A percentile compares a stretch with the other conserved stretches of the same genome.
Evolutionary conservation across 73 alveolate species (phyloP).

Genomic region (Stentor coeruleus): DNA sequence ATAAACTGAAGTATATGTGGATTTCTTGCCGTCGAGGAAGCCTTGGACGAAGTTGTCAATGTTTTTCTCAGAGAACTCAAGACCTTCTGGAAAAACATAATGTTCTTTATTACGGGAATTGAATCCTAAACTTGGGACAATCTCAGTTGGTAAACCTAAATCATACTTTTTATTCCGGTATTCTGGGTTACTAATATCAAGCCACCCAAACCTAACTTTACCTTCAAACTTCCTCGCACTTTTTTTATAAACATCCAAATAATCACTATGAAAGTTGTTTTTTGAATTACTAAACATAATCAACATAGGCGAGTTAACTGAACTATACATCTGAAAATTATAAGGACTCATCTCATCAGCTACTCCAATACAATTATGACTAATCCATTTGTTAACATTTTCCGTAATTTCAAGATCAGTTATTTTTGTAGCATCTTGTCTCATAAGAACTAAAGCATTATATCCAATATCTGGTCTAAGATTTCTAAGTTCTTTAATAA

Average conservation of each 20-base stretch:
- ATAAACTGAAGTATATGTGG: too few species aligned
- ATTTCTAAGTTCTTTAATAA: background rate
- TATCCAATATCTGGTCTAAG: background rate
- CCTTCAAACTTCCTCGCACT: background rate
- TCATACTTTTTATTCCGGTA: background rate
- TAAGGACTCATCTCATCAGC: background rate
- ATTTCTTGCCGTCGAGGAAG: background rate
- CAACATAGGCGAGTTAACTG: background rate
- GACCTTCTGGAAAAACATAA: background rate
- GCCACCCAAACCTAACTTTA: background rate
- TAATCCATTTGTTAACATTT: background rate
- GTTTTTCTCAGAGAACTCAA: background rate
- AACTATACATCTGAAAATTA: background rate
- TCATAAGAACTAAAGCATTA: background rate
- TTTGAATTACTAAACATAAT: background rate
- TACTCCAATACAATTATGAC: background rate
- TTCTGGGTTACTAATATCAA: background rate
- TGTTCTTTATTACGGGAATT: background rate
- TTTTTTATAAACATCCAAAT: background rate
- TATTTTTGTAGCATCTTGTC: background rate
- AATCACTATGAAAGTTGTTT: background rate
- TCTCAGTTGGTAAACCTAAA: background rate
- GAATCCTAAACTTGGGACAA: background rate
- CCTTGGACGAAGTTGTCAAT: background rate
- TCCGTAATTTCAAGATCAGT: background rate